Evolutionary conservation across 106 monocot species (phyloP).

Genomic region (Dendrobium nobile): DNA sequence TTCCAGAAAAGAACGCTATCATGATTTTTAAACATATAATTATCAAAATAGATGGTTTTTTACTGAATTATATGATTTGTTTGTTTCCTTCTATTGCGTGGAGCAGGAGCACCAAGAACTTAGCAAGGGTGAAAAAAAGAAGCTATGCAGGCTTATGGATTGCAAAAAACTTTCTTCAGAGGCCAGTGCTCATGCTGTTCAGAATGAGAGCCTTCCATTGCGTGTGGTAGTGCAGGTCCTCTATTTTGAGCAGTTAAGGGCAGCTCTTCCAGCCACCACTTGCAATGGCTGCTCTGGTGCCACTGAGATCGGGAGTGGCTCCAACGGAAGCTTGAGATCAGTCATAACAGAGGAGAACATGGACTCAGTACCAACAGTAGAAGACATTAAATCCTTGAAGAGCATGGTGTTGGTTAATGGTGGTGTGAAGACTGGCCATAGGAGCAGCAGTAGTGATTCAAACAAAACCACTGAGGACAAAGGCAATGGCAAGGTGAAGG

Average conservation of each 20-base stretch:
- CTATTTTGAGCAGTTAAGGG: constrained; percentile 70
- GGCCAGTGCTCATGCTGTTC: constrained; percentile 71
- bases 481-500: constrained; percentile 30
- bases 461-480: constrained; percentile 3
- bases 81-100: neutral
- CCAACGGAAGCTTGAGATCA: constrained; percentile 69
- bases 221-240: constrained; percentile 82
- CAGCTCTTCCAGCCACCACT: constrained; percentile 20
- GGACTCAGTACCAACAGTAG: constrained; percentile 24
- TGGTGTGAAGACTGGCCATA: constrained; percentile 1
- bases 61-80: neutral
- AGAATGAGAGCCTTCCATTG: constrained; percentile 87
- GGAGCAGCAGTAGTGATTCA: too few relatives aligned
- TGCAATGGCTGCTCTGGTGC: constrained; percentile 12
- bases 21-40: neutral
- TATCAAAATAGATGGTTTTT: neutral
- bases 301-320: constrained; percentile 22
- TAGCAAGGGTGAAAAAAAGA: constrained; percentile 78
- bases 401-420: constrained; percentile 21
- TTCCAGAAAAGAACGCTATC: neutral
- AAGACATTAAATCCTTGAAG: constrained; percentile 40
- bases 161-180: constrained; percentile 72
- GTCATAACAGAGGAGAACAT: constrained; percentile 57
- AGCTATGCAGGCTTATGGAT: constrained; percentile 65
- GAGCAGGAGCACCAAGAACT: constrained; percentile 75